These are phyloP conservation scores for Populus davidiana DNA, from an alignment of 345 rosid genomes.

Conservation along the genomic window DNA sequence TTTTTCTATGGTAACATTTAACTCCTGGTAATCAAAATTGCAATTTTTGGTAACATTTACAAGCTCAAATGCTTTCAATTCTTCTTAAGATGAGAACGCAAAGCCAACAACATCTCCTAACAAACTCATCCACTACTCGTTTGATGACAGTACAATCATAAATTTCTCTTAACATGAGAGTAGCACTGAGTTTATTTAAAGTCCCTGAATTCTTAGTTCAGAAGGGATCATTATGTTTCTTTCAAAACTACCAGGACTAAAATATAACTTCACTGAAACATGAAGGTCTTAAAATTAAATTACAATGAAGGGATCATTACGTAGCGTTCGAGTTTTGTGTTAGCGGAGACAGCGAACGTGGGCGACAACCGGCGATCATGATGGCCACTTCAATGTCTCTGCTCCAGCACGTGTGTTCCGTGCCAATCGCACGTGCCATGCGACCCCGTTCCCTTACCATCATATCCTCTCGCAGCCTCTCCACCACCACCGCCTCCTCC, in stretches of 20 bases:
- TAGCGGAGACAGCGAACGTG: background rate
- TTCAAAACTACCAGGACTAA: background rate
- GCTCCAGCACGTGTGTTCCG: slow-evolving; percentile 55
- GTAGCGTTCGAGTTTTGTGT: background rate
- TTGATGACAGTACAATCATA: too few species aligned
- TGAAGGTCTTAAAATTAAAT: background rate
- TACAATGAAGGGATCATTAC: background rate
- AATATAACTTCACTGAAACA: background rate
- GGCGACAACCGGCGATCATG: slow-evolving; percentile 18
- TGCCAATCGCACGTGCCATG: slow-evolving; percentile 50
- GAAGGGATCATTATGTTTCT: background rate
- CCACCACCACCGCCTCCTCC: slow-evolving; percentile 22
- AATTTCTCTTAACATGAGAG: too few species aligned
- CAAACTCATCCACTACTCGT: background rate
- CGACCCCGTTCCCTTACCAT: slow-evolving; percentile 37
- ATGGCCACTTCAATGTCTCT: slow-evolving; percentile 51
- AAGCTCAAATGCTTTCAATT: background rate
- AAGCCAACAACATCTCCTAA: background rate
- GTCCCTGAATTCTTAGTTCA: background rate
- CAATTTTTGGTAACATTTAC: background rate
- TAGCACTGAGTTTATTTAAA: background rate
- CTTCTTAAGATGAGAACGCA: background rate
- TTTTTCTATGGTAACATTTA: background rate
- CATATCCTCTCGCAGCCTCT: slow-evolving; percentile 30
- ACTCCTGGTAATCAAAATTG: background rate